Evolutionary conservation across 2,329 filamentous ascomycete species (phyloP).

Genomic region (Fusarium transvaalense): DNA sequence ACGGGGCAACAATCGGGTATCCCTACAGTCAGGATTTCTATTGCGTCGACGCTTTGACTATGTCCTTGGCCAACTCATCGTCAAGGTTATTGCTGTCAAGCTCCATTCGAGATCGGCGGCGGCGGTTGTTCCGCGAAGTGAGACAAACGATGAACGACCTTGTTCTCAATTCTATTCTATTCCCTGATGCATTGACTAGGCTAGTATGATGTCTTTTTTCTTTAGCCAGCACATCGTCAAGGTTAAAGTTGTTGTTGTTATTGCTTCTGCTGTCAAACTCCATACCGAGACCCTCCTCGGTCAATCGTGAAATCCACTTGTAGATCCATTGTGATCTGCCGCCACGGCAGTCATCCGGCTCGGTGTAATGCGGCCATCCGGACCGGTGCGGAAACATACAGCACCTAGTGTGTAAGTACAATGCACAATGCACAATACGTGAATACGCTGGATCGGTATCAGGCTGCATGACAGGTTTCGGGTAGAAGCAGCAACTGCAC

Average conservation of each 20-base stretch:
- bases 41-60: background rate
- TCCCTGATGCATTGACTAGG: background rate
- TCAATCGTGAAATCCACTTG: conserved; percentile 10
- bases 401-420: conserved; percentile 9
- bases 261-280: conserved; percentile 9
- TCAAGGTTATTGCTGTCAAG: conserved; percentile 16
- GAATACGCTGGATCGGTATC: conserved; percentile 29
- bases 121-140: background rate
- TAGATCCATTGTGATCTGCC: conserved; percentile 16
- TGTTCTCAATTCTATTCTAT: background rate
- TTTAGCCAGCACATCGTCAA: background rate
- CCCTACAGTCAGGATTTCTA: background rate
- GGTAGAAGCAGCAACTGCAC: conserved; percentile 17
- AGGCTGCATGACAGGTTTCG: conserved; percentile 29
- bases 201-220: background rate
- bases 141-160: background rate
- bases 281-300: background rate
- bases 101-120: conserved; percentile 4
- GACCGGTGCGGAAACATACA: conserved; percentile 3
- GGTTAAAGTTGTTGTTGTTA: background rate
- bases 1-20: background rate
- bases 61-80: conserved; percentile 3
- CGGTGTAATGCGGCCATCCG: conserved; percentile 19
- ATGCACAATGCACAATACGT: conserved; percentile 16
- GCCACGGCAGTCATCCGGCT: conserved; percentile 14